These are phyloP conservation scores for Exophiala alcalophila DNA, from an alignment of 2,329 filamentous ascomycete genomes.

Conservation along the genomic window DNA sequence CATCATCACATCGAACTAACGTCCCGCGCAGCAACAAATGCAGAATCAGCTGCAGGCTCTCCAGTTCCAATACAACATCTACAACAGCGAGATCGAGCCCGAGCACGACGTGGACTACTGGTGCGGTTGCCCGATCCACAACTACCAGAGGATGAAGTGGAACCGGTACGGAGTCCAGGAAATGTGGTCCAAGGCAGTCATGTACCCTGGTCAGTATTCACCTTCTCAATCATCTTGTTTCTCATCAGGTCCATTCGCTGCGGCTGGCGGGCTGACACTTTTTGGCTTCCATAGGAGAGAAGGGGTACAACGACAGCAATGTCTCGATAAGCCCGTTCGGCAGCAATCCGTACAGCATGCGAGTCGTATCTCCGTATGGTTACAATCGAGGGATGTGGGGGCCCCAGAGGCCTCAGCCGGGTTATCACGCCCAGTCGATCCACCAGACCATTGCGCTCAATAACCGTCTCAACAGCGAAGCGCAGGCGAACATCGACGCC, in stretches of 20 bases:
- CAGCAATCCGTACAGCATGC: conserved; percentile 38
- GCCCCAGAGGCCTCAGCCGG: conserved; percentile 32
- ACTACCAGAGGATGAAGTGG: conserved; percentile 39
- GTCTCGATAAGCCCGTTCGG: conserved; percentile 27
- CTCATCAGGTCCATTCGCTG: neutral
- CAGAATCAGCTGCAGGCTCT: conserved; percentile 43
- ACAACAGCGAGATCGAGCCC: conserved; percentile 48
- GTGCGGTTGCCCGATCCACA: conserved; percentile 43
- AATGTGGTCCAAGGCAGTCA: conserved; percentile 47
- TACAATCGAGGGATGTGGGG: conserved; percentile 29
- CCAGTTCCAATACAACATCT: conserved; percentile 42
- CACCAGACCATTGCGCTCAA: conserved; percentile 40
- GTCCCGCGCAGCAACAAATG: conserved; percentile 41
- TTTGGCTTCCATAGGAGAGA: conserved; percentile 13
- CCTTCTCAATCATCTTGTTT: neutral
- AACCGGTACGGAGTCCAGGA: conserved; percentile 40
- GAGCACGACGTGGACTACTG: conserved; percentile 44
- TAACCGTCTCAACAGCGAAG: conserved; percentile 37
- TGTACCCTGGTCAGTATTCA: conserved; percentile 43
- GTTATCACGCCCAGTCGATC: conserved; percentile 36
- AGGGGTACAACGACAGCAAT: conserved; percentile 34
- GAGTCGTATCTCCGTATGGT: conserved; percentile 39
- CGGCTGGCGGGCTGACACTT: neutral
- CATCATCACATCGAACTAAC: conserved; percentile 3
- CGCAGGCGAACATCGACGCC: conserved; percentile 36